These are phyloP conservation scores for Dactylellina sp. DNA, from an alignment of 2,329 filamentous ascomycete species.

Conservation along the genomic window DNA sequence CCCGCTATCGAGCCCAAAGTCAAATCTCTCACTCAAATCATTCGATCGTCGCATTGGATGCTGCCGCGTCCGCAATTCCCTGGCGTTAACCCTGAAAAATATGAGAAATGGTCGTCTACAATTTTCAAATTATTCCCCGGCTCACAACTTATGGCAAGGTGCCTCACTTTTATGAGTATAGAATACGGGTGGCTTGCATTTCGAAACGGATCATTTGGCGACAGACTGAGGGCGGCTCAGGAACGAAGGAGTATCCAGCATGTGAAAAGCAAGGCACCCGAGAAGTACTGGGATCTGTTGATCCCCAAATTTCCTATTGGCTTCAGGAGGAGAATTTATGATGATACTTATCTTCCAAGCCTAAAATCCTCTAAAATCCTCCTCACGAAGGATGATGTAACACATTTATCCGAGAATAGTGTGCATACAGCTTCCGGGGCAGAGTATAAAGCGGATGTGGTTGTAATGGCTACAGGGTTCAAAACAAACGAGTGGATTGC, in stretches of 20 bases:
- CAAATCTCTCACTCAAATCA: slow-evolving; percentile 71
- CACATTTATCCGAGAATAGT: slow-evolving; percentile 66
- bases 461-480: slow-evolving; percentile 74
- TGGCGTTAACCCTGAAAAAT: slow-evolving; percentile 64
- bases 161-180: slow-evolving; percentile 65
- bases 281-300: slow-evolving; percentile 72
- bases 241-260: slow-evolving; percentile 66
- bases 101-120: slow-evolving; percentile 66
- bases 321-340: slow-evolving; percentile 74
- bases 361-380: slow-evolving; percentile 70
- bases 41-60: slow-evolving; percentile 72
- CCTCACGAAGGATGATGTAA: slow-evolving; percentile 68
- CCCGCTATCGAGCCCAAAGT: slow-evolving; percentile 67
- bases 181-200: slow-evolving; percentile 67
- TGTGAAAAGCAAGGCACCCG: slow-evolving; percentile 68
- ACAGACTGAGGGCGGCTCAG: slow-evolving; percentile 63
- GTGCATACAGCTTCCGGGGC: slow-evolving; percentile 63
- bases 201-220: slow-evolving; percentile 63
- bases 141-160: slow-evolving; percentile 66
- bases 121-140: slow-evolving; percentile 68
- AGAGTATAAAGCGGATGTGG: slow-evolving; percentile 70
- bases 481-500: slow-evolving; percentile 70
- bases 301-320: slow-evolving; percentile 73
- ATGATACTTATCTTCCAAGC: slow-evolving; percentile 69
- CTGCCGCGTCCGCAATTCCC: slow-evolving; percentile 63